Evolutionary conservation across 495 filamentous ascomycete genomes (phyloP), one percentile per base, ranked within the genome.

Genomic region (Xylaria cubensis): DNA sequence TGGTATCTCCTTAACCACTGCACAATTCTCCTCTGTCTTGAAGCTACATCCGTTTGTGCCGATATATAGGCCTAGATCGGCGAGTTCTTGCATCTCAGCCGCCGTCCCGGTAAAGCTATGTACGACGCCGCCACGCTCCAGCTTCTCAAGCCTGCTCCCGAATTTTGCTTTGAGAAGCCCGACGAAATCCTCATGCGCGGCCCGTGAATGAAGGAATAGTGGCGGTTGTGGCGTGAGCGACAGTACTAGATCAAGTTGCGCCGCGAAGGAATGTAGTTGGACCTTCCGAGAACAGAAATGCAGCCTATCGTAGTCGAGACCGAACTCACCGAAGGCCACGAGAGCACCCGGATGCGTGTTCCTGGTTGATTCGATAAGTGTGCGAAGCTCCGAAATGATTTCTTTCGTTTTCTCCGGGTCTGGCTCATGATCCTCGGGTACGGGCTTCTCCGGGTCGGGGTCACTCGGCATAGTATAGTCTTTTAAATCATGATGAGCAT

Each of bases 311-410:
- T 98, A 99, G 82, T 99, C 96, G 1, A 99, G 89, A 10, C 96
- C 96, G 69, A 99, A 94, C 78, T 99, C 96, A 53, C 96, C 96
- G 78, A 98, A 97, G 26, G 96, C 97, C 15, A 93, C 91, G 24
- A 86, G 56, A 1, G 77, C 65, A 86, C 89, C 36, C 80, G 76
- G 59, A 80, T 75, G 75, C 80, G 85, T 9, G 87, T 89, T 59
- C n/a, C 80, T 77, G 10, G 78, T 75, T 13, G 76, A 58, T 29
- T 77, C 72, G 64, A 86, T 80, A 34, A 97, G 83, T 9, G 81
- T 78, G 46, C 84, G 81, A 13, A 98, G 86, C 64, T 90, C 86
- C 2, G 85, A 64, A 34, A 95, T 85, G 78, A 92, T 85, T 8
- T 72, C 71, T 8, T 71, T 61, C 24, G 81, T 82, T 50, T 79